Percentiles rank a stretch among this genome's conserved stretches.
phyloP scores from a whole-genome alignment of 257 asterid genomes.

The Solanum sejunctum region DNA sequence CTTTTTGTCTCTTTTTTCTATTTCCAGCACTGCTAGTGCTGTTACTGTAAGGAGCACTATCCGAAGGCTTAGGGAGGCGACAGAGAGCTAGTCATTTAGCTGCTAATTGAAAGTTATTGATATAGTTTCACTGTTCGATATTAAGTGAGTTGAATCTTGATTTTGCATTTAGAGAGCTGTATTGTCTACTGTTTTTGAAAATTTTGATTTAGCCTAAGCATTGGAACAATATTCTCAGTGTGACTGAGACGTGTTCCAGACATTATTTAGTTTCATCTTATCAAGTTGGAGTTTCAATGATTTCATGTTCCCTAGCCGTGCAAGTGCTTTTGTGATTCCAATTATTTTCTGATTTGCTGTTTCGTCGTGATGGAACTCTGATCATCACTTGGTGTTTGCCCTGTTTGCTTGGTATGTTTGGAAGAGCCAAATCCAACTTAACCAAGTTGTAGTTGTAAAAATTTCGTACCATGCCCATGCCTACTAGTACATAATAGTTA shows the following conservation, averaged over 20 bases:
- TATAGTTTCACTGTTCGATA: not conserved
- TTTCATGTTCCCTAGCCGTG: not conserved
- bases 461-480: too few relatives aligned
- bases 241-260: not conserved
- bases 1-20: not conserved
- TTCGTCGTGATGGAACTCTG: not conserved
- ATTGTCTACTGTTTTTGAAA: not conserved
- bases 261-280: not conserved
- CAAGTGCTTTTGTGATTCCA: not conserved
- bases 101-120: not conserved
- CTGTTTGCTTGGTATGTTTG: not conserved
- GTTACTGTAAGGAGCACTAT: slow-evolving; percentile 67
- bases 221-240: not conserved
- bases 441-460: not conserved
- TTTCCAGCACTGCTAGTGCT: slow-evolving; percentile 55
- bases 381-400: not conserved
- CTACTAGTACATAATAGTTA: too few relatives aligned
- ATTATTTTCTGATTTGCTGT: not conserved
- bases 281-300: not conserved
- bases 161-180: not conserved
- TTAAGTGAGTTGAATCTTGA: not conserved
- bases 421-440: not conserved
- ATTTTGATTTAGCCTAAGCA: not conserved
- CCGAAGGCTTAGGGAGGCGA: slow-evolving; percentile 66
- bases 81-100: slow-evolving; percentile 32